Percentiles rank a stretch among this genome's conserved stretches.
phyloP scores from a whole-genome alignment of 208 protist genomes.

The Leptomonas pyrrhocoris region DNA sequence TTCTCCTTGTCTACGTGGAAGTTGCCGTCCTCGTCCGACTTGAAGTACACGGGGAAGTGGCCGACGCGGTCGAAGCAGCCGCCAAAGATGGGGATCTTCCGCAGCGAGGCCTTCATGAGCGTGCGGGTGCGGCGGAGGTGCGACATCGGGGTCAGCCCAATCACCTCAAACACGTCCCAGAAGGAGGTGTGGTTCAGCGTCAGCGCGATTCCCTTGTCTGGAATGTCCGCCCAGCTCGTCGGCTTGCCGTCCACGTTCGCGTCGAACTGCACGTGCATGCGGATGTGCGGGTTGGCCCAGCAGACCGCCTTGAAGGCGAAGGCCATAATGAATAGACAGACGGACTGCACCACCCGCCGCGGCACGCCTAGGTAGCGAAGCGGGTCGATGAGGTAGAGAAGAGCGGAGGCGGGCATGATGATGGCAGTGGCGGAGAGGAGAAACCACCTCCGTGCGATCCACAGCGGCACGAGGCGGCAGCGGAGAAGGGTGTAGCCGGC shows the following conservation, averaged over 20 bases:
- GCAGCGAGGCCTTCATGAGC: conserved; percentile 62
- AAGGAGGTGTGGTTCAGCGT: conserved; percentile 74
- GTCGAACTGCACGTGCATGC: conserved; percentile 39
- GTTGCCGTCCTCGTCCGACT: conserved; percentile 52
- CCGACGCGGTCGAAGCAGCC: conserved; percentile 55
- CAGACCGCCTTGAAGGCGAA: conserved; percentile 37
- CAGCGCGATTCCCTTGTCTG: conserved; percentile 33
- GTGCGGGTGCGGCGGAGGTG: conserved; percentile 42
- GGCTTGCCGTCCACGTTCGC: conserved; percentile 36
- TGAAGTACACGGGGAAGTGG: conserved; percentile 79
- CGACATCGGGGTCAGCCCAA: conserved; percentile 35
- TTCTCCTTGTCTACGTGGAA: conserved; percentile 66
- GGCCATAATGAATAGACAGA: conserved; percentile 34
- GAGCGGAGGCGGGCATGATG: conserved; percentile 35
- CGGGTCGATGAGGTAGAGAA: conserved; percentile 41
- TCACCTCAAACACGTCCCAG: conserved; percentile 62
- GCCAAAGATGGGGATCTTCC: conserved; percentile 64
- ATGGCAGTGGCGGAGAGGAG: conserved; percentile 32
- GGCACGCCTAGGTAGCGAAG: conserved; percentile 54
- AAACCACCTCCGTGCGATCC: conserved; percentile 59
- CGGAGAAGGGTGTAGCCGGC: conserved; percentile 39
- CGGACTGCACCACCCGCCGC: conserved; percentile 19
- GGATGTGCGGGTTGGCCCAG: conserved; percentile 57
- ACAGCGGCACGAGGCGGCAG: conserved; percentile 35
- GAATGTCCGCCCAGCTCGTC: conserved; percentile 40